Percentiles rank a stretch among this genome's conserved stretches.
These are phyloP conservation scores for Candida frijolesensis DNA, from an alignment of 1,139 yeast species.

Conservation along the genomic window DNA sequence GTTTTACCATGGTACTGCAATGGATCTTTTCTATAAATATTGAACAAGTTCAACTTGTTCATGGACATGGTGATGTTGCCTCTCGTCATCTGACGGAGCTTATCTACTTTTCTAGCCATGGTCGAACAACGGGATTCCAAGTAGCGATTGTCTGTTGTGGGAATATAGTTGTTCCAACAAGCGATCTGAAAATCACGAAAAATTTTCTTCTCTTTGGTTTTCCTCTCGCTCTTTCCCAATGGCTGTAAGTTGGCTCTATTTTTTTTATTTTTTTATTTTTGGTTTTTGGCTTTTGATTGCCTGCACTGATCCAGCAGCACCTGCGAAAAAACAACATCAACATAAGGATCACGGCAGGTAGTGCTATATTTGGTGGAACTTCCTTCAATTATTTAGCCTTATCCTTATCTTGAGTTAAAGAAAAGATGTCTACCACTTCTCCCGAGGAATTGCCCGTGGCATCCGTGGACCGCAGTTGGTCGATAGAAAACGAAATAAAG, in stretches of 20 bases:
- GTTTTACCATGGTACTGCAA: slow-evolving; percentile 57
- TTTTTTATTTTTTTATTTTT: no score
- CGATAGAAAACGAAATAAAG: slow-evolving; percentile 63
- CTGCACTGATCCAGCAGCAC: no score
- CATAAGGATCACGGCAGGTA: no score
- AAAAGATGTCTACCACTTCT: not conserved
- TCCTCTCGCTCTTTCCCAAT: not conserved
- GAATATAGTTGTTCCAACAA: not conserved
- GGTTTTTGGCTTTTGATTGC: no score
- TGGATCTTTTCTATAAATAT: slow-evolving; percentile 69
- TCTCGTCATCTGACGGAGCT: slow-evolving; percentile 61
- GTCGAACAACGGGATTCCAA: not conserved
- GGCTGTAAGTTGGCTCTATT: not conserved
- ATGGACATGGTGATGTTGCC: slow-evolving; percentile 87
- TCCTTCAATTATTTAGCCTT: not conserved
- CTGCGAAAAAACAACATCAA: no score
- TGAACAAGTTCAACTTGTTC: slow-evolving; percentile 91
- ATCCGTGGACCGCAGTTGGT: slow-evolving; percentile 42
- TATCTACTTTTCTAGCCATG: slow-evolving; percentile 67
- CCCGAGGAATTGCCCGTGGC: not conserved
- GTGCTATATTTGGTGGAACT: no score
- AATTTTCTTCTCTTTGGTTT: not conserved
- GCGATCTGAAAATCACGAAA: no score
- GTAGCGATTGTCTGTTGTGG: not conserved
- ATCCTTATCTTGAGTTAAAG: not conserved